Base-by-base conservation (phyloP, 768 basidiomycete genomes). In the Kwoniella europaea region DNA sequence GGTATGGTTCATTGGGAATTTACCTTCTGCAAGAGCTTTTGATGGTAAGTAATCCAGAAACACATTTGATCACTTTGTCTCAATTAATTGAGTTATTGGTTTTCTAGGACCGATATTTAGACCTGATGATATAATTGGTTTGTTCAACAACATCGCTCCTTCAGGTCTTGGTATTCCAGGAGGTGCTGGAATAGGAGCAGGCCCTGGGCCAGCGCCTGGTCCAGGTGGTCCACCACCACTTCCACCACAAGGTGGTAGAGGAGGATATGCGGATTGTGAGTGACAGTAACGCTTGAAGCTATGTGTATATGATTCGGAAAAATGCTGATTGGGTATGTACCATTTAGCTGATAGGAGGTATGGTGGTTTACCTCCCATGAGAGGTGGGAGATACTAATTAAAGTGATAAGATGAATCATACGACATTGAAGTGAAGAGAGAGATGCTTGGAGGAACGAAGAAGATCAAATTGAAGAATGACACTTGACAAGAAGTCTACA, bases 91-190 rank as follows among this genome's bases (percentile, higher is more conserved):
- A 27, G 27, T 27, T 27, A 27, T 27, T 62, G 20, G 10, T 60
- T 55, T 12, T 43, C 44, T 74, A 95, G 94, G 94, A 4, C 94
- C 94, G 10, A 88, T 93, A 50, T 96, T 96, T 85, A 87, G 92
- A 67, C 90, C 91, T 1, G 94, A 97, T 41, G 94, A 96, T 82
- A 85, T 96, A 50, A 91, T 98, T 89, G 90, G 90, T 71, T 79
- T 93, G 41, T 90, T 97, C 83, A 87, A 89, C 44, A 91, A 89
- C 52, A 79, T 77, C 50, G 52, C 63, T 12, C 60, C 65, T 20
- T 61, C 62, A 15, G 79, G 76, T 6, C 18, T 64, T 4, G 67
- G 78, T 35, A 29, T 70, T 2, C 71, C 68, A 0, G 69, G 67
- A 20, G 52, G 42, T 10, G 60, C 54, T 2, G 57, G 43, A 4